Evolutionary conservation across 1,284 basidiomycete genomes (phyloP).

Genomic region (Anthracocystis panici-leucophaei): DNA sequence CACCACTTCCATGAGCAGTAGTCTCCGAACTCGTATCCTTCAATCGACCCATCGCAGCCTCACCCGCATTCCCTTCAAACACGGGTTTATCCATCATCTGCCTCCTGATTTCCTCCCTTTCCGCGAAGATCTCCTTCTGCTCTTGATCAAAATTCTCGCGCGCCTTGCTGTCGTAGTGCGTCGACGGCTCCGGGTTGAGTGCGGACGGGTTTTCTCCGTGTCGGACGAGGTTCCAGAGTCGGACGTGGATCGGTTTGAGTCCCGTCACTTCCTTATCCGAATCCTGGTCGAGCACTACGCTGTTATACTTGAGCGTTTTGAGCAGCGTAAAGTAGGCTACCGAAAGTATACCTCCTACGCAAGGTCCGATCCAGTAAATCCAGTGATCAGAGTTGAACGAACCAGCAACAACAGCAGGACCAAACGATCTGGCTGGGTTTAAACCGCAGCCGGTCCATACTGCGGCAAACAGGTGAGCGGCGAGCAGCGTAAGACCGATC

Average conservation of each 20-base stretch:
- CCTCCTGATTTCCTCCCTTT: constrained; percentile 16
- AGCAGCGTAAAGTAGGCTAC: constrained; percentile 36
- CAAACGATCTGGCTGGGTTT: constrained; percentile 82
- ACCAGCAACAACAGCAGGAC: constrained; percentile 74
- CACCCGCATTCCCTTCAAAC: constrained; percentile 30
- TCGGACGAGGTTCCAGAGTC: constrained; percentile 36
- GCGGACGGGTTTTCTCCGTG: constrained; percentile 37
- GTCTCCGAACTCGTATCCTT: constrained; percentile 17
- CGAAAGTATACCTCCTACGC: constrained; percentile 28
- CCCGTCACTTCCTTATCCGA: constrained; percentile 45
- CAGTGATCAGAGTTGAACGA: constrained; percentile 45
- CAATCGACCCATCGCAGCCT: constrained; percentile 11
- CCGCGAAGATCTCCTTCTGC: constrained; percentile 22
- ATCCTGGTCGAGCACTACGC: constrained; percentile 51
- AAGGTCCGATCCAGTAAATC: constrained; percentile 58
- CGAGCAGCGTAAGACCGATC: constrained; percentile 72
- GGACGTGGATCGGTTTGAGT: constrained; percentile 45
- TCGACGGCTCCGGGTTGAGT: constrained; percentile 34
- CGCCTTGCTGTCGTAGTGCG: constrained; percentile 37
- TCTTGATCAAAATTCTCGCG: constrained; percentile 30
- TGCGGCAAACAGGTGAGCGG: constrained; percentile 34
- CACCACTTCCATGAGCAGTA: constrained; percentile 4
- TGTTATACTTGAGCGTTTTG: constrained; percentile 47
- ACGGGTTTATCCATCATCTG: constrained; percentile 33
- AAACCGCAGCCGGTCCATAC: constrained; percentile 73